Base-by-base conservation (phyloP, 805 yeast species). In the Wickerhamiella nectarea region DNA sequence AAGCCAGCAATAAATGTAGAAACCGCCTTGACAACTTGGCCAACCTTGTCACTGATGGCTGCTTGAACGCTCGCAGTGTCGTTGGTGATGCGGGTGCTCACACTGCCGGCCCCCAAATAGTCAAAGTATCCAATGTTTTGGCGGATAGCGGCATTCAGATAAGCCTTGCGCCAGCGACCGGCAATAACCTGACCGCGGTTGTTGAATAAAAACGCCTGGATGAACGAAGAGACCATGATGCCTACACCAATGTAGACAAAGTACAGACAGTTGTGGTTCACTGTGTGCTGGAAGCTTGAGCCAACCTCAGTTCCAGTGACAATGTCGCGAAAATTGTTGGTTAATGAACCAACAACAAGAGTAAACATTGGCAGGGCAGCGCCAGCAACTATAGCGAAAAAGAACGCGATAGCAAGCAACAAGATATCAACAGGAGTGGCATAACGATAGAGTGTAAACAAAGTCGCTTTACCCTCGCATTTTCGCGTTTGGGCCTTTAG, bases 71-170 rank as follows among this genome's bases (percentile, higher is more conserved):
- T 38, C 22, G 52, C 52, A n/a, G 64, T 61, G 33, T 62, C 66
- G 8, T 56, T 55, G 35, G 64, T 55, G 45, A 62, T 62, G 15
- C 66, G 58, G 18, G 63, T 56, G 22, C 65, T 61, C 38, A 62
- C 61, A 38, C 61, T 65, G 14, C 66, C 66, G 6, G 64, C 52
- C 6, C 66, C 66, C 22, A 62, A 51, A 35, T 56, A 56, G 43
- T 62, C 66, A 43, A 62, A 63, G 42, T 59, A 63, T 18, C 59
- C 67, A 36, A 62, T 54, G 37, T 62, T 62, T 45, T 62, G 66
- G 17, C 61, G 50, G 34, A 62, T 50, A 11, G 57, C 52, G 2
- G 64, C 61, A 20, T 46, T 45, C 25, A 62, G 48, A 40, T 60
- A 62, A 21, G 52, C 48, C 46, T 59, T 55, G 20, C 66, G 55